Percentiles rank a stretch among this genome's conserved stretches.
phyloP scores from a whole-genome alignment of 2,329 filamentous ascomycete species.

The Epichloe brachyelytri region DNA sequence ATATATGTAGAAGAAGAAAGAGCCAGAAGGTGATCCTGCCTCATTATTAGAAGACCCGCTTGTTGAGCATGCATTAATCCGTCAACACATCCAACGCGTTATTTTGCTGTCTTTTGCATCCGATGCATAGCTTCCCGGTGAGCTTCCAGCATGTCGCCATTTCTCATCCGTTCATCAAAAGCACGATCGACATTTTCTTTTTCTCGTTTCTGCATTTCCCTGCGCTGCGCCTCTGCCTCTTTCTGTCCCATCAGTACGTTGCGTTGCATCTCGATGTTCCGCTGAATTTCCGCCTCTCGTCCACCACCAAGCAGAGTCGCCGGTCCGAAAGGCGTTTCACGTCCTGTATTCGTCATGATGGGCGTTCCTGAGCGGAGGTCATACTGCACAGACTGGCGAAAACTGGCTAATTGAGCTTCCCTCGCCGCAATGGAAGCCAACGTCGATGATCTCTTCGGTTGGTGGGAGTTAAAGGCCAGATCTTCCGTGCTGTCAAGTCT shows the following conservation, averaged over 20 bases:
- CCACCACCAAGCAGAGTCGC: slow-evolving; percentile 19
- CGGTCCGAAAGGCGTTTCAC: slow-evolving; percentile 26
- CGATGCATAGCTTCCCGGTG: slow-evolving; percentile 69
- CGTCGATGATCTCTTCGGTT: slow-evolving; percentile 35
- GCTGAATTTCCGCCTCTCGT: slow-evolving; percentile 29
- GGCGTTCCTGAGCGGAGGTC: slow-evolving; percentile 39
- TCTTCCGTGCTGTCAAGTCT: slow-evolving; percentile 19
- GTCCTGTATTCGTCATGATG: slow-evolving; percentile 18
- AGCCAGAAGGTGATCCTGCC: background rate
- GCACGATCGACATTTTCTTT: slow-evolving; percentile 46
- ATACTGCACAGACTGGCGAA: slow-evolving; percentile 51
- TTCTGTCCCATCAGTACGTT: slow-evolving; percentile 46
- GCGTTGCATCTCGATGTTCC: slow-evolving; percentile 41
- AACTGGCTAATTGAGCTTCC: slow-evolving; percentile 50
- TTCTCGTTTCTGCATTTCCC: slow-evolving; percentile 43
- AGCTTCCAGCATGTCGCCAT: slow-evolving; percentile 58
- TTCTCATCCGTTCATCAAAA: slow-evolving; percentile 65
- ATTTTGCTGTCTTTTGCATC: slow-evolving; percentile 45
- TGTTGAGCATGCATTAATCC: background rate
- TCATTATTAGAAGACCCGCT: background rate
- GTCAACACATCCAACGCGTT: background rate
- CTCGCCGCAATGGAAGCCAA: slow-evolving; percentile 31
- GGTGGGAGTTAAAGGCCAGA: slow-evolving; percentile 38
- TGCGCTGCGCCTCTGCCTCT: slow-evolving; percentile 47
- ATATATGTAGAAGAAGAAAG: background rate